Evolutionary conservation across 2,329 filamentous ascomycete species (phyloP), one percentile per base, ranked within the genome.

Genomic region (Pyricularia grisea): DNA sequence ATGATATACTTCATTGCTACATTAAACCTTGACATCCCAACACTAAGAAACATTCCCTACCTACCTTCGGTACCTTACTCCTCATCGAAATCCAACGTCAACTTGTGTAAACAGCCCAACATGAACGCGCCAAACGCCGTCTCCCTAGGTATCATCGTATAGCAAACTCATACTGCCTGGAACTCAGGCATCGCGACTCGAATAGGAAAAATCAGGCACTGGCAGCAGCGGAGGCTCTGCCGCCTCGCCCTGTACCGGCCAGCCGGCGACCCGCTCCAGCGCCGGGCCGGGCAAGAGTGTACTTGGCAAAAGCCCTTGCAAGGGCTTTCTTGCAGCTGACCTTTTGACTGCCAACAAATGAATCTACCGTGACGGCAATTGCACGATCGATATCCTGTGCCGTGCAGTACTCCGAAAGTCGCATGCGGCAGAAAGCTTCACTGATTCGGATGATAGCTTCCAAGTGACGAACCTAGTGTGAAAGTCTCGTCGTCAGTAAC

Each of bases 311-410:
- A 4, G 95, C 93, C 70, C 95, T 86, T 0, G 93, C 92, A 64
- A 99, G 85, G 20, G 95, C 93, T 84, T 97, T 97, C 86, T 98
- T 99, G 81, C 92, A 95, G 81, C 92, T 97, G 75, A 98, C 88
- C 83, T 99, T 99, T 79, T 99, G 95, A 74, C 92, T 96, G 71
- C 92, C 92, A 63, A 99, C 92, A 76, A 99, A 99, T 69, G 92
- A 96, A 73, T 98, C 94, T 2, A 99, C 92, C 0, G 95, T 97
- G 7, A 99, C 95, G 17, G 94, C 93, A 76, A 99, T 99, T 70
- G 95, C 95, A 63, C 95, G 92, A 79, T 99, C 95, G 74, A 99
- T 97, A 76, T 99, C 95, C 70, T 91, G 87, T 1, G 91, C 82
- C 6, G 91, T 90, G 79, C 94, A 97, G 82, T 97, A 98, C 73